These are phyloP conservation scores for Oryza meridionalis DNA, from an alignment of 176 grass and related monocot genomes.

Conservation along the genomic window DNA sequence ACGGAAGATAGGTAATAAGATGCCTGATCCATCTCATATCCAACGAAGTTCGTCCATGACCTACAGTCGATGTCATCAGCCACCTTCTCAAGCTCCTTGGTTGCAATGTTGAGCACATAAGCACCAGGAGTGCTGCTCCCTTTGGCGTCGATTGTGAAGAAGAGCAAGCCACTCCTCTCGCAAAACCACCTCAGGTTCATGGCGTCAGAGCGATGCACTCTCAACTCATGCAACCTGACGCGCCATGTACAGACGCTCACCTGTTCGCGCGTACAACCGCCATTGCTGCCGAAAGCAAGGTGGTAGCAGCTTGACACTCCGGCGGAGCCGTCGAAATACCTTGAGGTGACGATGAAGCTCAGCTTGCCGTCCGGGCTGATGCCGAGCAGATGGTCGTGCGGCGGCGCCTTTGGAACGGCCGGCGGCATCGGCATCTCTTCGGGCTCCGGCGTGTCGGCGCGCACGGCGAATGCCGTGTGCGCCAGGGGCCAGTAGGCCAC, in stretches of 20 bases:
- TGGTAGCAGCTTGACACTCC: accelerated
- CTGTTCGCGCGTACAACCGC: too few relatives aligned
- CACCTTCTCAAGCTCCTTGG: neutral
- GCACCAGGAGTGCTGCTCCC: neutral
- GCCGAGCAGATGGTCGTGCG: slow-evolving; percentile 18
- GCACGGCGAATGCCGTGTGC: slow-evolving; percentile 7
- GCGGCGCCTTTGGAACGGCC: too few relatives aligned
- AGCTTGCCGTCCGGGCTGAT: slow-evolving; percentile 43
- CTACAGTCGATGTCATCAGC: neutral
- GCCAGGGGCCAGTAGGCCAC: slow-evolving; percentile 12
- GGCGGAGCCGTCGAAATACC: too few relatives aligned
- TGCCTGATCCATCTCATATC: neutral
- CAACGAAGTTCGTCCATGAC: neutral
- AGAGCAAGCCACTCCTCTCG: too few relatives aligned
- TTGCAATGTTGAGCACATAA: neutral
- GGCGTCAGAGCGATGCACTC: too few relatives aligned
- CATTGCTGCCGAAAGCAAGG: too few relatives aligned
- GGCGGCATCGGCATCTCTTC: slow-evolving; percentile 1
- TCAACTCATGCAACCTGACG: too few relatives aligned
- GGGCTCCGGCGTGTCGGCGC: neutral
- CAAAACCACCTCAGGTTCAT: too few relatives aligned
- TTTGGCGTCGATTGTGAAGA: too few relatives aligned
- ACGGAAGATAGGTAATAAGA: too few relatives aligned
- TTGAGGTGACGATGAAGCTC: neutral
- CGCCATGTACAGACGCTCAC: too few relatives aligned